Evolutionary conservation across 2,329 filamentous ascomycete species (phyloP).

Genomic region (Pseudocercospora eumusae): DNA sequence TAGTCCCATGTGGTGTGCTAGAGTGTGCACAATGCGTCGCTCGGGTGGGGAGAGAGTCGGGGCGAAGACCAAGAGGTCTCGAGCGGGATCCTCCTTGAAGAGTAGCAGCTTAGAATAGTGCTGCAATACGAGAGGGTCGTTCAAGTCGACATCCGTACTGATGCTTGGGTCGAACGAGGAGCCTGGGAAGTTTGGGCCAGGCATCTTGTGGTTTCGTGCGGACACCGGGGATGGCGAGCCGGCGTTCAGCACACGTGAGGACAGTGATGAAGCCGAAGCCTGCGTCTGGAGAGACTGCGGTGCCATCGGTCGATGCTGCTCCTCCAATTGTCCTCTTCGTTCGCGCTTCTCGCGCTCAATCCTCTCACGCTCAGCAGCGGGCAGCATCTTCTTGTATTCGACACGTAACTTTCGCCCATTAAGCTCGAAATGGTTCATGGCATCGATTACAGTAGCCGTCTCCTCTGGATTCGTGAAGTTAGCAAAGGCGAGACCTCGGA

Average conservation of each 20-base stretch:
- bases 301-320: conserved; percentile 81
- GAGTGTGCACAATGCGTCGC: conserved; percentile 85
- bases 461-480: conserved; percentile 97
- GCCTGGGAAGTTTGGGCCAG: conserved; percentile 36
- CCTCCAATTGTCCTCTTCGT: conserved; percentile 90
- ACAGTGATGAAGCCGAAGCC: conserved; percentile 79
- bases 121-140: conserved; percentile 81
- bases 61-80: conserved; percentile 83
- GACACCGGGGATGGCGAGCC: conserved; percentile 69
- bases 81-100: conserved; percentile 76
- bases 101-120: conserved; percentile 89
- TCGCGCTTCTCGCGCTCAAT: conserved; percentile 98
- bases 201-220: conserved; percentile 51
- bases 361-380: conserved; percentile 86
- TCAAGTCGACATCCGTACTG: conserved; percentile 74
- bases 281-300: conserved; percentile 73
- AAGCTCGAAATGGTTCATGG: conserved; percentile 93
- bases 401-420: conserved; percentile 92
- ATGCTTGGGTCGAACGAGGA: conserved; percentile 22
- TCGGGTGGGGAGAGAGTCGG: conserved; percentile 77
- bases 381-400: conserved; percentile 99
- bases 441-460: conserved; percentile 86
- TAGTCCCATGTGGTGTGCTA: conserved; percentile 92
- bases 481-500: conserved; percentile 92
- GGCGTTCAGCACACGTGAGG: conserved; percentile 55